Evolutionary conservation across 2,329 filamentous ascomycete genomes (phyloP).

Genomic region (Sarocladiaceae sp.): DNA sequence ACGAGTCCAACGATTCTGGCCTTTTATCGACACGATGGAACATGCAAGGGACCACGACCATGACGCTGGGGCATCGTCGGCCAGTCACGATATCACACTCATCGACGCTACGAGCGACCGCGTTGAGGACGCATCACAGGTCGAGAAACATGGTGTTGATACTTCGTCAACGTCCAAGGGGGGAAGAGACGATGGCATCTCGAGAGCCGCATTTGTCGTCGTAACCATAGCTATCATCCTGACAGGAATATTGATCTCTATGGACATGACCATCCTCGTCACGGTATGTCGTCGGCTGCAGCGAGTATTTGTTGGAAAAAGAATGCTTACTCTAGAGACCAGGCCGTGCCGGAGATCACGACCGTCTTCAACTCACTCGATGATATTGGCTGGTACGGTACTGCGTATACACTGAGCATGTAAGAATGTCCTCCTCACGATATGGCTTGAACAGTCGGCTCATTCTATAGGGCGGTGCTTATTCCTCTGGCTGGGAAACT

Average conservation of each 20-base stretch:
- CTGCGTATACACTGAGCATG: constrained; percentile 2
- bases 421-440: background rate
- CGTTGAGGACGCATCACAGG: background rate
- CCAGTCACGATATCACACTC: background rate
- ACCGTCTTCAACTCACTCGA: constrained; percentile 7
- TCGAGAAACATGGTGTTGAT: background rate
- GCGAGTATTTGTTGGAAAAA: background rate
- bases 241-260: background rate
- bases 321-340: too few relatives aligned
- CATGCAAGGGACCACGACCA: background rate
- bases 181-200: background rate
- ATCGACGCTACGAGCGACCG: background rate
- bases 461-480: constrained; percentile 1
- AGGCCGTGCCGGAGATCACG: constrained; percentile 3
- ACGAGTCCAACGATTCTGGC: background rate
- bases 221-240: background rate
- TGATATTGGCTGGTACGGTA: constrained; percentile 4
- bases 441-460: background rate
- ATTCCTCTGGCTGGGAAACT: constrained; percentile 3
- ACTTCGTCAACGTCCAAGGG: background rate
- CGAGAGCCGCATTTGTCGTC: background rate
- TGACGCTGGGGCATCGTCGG: background rate
- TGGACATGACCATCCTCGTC: constrained; percentile 6
- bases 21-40: background rate
- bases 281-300: background rate